A percentile compares a stretch with the other conserved stretches of the same genome.
phyloP scores from a whole-genome alignment of 805 yeast species.

The Starmerella floricola region DNA sequence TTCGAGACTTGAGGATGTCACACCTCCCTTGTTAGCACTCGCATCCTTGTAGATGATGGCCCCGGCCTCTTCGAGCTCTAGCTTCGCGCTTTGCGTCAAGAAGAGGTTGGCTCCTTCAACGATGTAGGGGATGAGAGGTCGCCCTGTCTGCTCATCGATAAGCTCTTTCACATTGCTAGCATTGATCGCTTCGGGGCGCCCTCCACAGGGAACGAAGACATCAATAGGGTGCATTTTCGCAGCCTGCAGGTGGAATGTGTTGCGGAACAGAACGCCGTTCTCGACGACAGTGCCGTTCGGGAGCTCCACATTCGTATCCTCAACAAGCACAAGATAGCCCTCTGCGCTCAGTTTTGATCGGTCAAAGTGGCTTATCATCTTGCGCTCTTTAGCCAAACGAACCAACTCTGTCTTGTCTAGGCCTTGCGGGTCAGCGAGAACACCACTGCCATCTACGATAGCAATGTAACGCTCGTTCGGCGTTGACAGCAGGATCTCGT shows the following conservation, averaged over 20 bases:
- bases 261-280: conserved; percentile 83
- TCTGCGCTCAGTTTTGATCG: conserved; percentile 48
- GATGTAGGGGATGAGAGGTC: conserved; percentile 66
- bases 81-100: conserved; percentile 86
- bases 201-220: conserved; percentile 96
- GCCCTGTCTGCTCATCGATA: conserved; percentile 61
- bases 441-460: conserved; percentile 92
- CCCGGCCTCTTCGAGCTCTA: conserved; percentile 76
- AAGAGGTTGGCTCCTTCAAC: conserved; percentile 97
- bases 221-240: conserved; percentile 56
- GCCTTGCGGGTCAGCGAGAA: conserved; percentile 82
- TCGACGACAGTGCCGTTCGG: conserved; percentile 68
- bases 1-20: conserved; percentile 89
- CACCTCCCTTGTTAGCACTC: conserved; percentile 97
- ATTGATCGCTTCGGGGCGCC: conserved; percentile 93
- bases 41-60: conserved; percentile 86
- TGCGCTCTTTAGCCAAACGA: conserved; percentile 65
- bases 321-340: conserved; percentile 77
- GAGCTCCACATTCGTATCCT: conserved; percentile 63
- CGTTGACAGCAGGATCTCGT: conserved; percentile 73
- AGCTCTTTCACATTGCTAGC: conserved; percentile 63
- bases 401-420: conserved; percentile 65
- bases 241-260: conserved; percentile 70
- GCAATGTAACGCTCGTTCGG: conserved; percentile 70
- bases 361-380: conserved; percentile 62